Base-by-base conservation (phyloP, 257 asterid species). In the Solanum etuberosum region DNA sequence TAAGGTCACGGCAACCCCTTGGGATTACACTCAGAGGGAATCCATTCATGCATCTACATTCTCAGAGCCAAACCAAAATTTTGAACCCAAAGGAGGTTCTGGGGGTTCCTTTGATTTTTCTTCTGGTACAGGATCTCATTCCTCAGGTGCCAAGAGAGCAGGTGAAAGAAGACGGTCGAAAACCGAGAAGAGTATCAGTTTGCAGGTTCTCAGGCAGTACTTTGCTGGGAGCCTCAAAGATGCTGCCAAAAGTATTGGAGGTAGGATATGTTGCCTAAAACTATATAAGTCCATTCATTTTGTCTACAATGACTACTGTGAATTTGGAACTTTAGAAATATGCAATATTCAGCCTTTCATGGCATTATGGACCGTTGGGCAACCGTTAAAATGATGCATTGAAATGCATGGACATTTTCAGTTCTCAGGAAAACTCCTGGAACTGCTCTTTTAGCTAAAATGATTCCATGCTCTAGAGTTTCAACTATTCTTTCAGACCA, bases 191-290 rank as follows among this genome's bases (percentile, higher is more conserved):
- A 89, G 89, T 23, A 94, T 95, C 85, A 93, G 94, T 93, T 92
- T 95, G 91, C 92, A 93, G 89, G 94, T 90, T 61, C 94, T 95
- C 37, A 89, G 94, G 87, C 98, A 94, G 77, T 89, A 94, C 73
- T 95, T 93, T 87, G 91, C 98, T 59, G 98, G 98, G 88, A 95
- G 98, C 89, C 92, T 95, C 51, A 94, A 94, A 91, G 98, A 95
- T 90, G 98, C 98, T 77, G 98, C 98, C 77, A 93, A 88, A 91
- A 91, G 76, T 91, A 92, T 95, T 89, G 98, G 98, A 85, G 98
- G 98, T 95, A 92, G 83, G 89, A 71, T 67, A 71, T 83, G 32
- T 83, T 74, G 83, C 73, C 76, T 86, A 40, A 72, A 37, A 84
- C 83, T 77, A n/a, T 25, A 4, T 1, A n/a, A 40, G 83, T 77